A percentile compares a stretch with the other conserved stretches of the same genome.
Conservation (phyloP, 2,329 filamentous ascomycete genomes). For the Coniochaeta prunicola region DNA sequence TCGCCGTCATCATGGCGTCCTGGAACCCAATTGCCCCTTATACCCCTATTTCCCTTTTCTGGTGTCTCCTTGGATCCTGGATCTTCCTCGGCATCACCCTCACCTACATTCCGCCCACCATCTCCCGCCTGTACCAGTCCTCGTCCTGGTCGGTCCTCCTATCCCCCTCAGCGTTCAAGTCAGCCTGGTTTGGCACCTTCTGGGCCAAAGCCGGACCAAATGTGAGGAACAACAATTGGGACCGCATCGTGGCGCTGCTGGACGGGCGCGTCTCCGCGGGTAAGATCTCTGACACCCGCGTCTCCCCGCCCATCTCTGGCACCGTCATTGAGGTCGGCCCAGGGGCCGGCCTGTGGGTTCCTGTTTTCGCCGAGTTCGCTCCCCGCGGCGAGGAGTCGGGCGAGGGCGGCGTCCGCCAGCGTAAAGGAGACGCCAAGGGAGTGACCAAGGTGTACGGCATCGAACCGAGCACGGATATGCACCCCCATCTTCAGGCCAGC, state of each 20-base stretch:
- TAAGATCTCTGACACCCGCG: constrained; percentile 19
- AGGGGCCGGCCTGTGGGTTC: constrained; percentile 53
- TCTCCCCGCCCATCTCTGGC: constrained; percentile 31
- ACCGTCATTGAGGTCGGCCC: constrained; percentile 56
- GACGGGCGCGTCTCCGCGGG: constrained; percentile 38
- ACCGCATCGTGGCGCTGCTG: constrained; percentile 45
- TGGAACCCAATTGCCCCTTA: neutral
- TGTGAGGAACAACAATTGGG: constrained; percentile 33
- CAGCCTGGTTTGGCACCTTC: constrained; percentile 54
- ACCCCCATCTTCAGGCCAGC: constrained; percentile 36
- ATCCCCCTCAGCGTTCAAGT: constrained; percentile 31
- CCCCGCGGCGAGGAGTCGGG: neutral
- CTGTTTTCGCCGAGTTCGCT: constrained; percentile 31
- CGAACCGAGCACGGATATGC: constrained; percentile 53
- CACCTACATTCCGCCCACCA: constrained; percentile 42
- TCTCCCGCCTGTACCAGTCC: constrained; percentile 31
- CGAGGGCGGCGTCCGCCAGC: constrained; percentile 6
- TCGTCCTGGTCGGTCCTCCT: constrained; percentile 27
- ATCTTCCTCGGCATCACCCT: constrained; percentile 42
- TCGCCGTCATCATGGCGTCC: neutral
- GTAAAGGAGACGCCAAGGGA: constrained; percentile 18
- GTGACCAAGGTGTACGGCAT: constrained; percentile 52
- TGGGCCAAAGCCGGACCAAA: constrained; percentile 49
- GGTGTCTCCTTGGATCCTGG: constrained; percentile 38
- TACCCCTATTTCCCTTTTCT: constrained; percentile 10